Conservation (phyloP, 2,329 filamentous ascomycete genomes). For the Pseudogymnoascus sp. region DNA sequence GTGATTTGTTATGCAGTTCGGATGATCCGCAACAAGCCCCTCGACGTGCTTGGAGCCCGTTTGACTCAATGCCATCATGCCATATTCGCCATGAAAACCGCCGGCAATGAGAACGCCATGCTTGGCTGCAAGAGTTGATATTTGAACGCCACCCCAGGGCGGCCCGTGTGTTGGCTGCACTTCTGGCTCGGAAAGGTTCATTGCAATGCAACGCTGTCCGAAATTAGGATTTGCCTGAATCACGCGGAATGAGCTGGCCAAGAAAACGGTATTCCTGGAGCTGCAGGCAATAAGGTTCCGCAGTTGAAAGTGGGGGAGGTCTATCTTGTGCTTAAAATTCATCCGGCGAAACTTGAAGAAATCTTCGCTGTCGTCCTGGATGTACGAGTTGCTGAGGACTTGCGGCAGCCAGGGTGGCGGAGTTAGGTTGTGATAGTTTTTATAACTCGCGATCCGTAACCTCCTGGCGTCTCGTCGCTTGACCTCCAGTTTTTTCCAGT, state of each 20-base stretch:
- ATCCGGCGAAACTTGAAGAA: constrained; percentile 53
- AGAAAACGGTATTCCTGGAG: constrained; percentile 48
- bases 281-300: constrained; percentile 53
- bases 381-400: constrained; percentile 12
- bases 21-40: constrained; percentile 38
- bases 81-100: constrained; percentile 33
- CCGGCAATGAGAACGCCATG: constrained; percentile 32
- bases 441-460: constrained; percentile 41
- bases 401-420: not conserved
- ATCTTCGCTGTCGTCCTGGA: constrained; percentile 20
- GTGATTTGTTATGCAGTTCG: constrained; percentile 57
- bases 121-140: constrained; percentile 27
- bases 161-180: constrained; percentile 19
- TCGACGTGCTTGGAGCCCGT: constrained; percentile 26
- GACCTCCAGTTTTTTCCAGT: constrained; percentile 47
- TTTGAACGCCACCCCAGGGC: constrained; percentile 19
- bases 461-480: constrained; percentile 40
- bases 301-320: constrained; percentile 57
- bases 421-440: constrained; percentile 47
- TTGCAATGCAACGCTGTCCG: constrained; percentile 12
- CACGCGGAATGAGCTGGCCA: constrained; percentile 43
- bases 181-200: constrained; percentile 23
- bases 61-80: constrained; percentile 27
- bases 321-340: constrained; percentile 44
- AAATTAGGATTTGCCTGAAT: constrained; percentile 40